A percentile compares a stretch with the other conserved stretches of the same genome.
Evolutionary conservation across 208 protist genomes (phyloP).

Genomic region (Tritrichomonas foetus): DNA sequence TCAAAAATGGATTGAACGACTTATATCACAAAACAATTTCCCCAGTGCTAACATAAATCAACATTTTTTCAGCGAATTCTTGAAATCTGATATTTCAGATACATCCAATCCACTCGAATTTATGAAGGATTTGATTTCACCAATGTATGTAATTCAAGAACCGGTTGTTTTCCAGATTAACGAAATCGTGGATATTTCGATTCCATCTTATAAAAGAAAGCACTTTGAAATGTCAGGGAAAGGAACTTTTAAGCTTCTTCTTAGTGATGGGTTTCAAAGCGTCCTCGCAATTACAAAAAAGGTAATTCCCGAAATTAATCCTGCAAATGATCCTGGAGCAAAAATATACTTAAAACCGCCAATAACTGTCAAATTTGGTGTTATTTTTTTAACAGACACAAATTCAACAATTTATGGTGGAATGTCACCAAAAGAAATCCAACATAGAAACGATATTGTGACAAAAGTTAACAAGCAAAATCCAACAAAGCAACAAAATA

Average conservation of each 20-base stretch:
- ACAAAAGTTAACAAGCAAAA: too few relatives aligned
- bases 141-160: neutral
- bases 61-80: too few relatives aligned
- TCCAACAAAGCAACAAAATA: too few relatives aligned
- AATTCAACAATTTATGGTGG: neutral
- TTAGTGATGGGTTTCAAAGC: neutral
- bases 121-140: neutral
- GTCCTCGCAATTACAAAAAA: neutral
- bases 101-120: neutral
- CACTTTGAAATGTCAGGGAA: neutral
- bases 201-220: neutral
- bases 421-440: neutral
- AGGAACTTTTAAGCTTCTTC: neutral
- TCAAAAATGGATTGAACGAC: too few relatives aligned
- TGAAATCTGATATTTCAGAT: neutral
- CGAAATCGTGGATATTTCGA: neutral
- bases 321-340: neutral
- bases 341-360: neutral
- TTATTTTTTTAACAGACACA: neutral
- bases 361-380: neutral
- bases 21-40: too few relatives aligned
- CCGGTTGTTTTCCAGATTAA: neutral
- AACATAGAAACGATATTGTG: neutral
- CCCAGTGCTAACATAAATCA: too few relatives aligned
- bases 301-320: neutral